A percentile compares a stretch with the other conserved stretches of the same genome.
Conservation (phyloP, 345 rosid species). For the Gossypium raimondii region DNA sequence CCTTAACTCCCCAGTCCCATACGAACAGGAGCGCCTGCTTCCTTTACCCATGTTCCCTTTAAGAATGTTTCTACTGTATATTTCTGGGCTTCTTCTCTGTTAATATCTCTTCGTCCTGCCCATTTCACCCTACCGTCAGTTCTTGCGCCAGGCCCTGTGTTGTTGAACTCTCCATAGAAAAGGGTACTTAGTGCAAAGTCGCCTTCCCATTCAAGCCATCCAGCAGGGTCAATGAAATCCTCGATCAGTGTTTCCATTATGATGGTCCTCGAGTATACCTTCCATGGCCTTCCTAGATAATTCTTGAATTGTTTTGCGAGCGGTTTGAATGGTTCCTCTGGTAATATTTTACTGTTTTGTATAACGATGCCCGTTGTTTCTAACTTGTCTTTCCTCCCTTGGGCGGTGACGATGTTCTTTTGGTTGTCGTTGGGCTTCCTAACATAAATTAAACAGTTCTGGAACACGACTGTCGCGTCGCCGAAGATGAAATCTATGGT, state of each 20-base stretch:
- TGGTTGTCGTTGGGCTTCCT: conserved; percentile 56
- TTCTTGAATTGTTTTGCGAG: conserved; percentile 36
- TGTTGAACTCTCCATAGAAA: conserved; percentile 64
- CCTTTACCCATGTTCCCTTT: conserved; percentile 52
- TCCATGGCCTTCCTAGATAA: conserved; percentile 84
- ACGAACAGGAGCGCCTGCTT: conserved; percentile 31
- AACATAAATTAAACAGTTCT: conserved; percentile 57
- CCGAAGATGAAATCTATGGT: conserved; percentile 88
- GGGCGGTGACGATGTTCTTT: conserved; percentile 60
- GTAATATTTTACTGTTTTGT: conserved; percentile 54
- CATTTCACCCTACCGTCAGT: conserved; percentile 59
- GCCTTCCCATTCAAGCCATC: conserved; percentile 63
- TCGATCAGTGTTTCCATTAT: conserved; percentile 69
- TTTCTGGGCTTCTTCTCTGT: conserved; percentile 43
- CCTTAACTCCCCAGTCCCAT: conserved; percentile 9
- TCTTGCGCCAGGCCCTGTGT: conserved; percentile 51
- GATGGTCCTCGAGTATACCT: conserved; percentile 56
- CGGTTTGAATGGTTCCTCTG: conserved; percentile 43
- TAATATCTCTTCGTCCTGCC: conserved; percentile 55
- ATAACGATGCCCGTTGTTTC: conserved; percentile 74
- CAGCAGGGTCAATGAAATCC: conserved; percentile 65
- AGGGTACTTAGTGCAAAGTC: conserved; percentile 47
- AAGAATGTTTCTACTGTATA: conserved; percentile 60
- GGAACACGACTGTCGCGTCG: conserved; percentile 72
- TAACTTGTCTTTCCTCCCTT: conserved; percentile 51